Percentiles rank a stretch among this genome's conserved stretches.
These are phyloP conservation scores for Pythium scleroteichum DNA, from an alignment of 352 stramenopile genomes.

Conservation along the genomic window DNA sequence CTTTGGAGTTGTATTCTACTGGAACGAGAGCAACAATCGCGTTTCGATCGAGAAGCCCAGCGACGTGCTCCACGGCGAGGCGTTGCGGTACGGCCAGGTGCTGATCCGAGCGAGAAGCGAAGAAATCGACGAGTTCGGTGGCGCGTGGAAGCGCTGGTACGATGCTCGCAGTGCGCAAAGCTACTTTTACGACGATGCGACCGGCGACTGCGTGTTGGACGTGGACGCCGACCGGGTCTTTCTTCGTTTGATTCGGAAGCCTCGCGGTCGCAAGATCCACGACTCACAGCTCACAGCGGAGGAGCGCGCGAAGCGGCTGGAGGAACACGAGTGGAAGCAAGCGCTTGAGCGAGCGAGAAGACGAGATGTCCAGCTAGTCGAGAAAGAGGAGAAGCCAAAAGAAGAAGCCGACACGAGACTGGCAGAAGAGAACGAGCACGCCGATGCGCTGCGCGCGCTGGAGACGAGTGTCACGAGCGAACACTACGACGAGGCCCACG, in stretches of 20 bases:
- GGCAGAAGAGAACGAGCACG: slow-evolving; percentile 29
- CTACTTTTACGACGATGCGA: slow-evolving; percentile 69
- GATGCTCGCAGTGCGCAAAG: slow-evolving; percentile 50
- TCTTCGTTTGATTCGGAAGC: slow-evolving; percentile 31
- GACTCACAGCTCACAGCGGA: slow-evolving; percentile 27
- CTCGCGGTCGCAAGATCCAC: slow-evolving; percentile 15
- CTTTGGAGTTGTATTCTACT: slow-evolving; percentile 62
- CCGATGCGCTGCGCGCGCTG: slow-evolving; percentile 42
- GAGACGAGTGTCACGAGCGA: slow-evolving; percentile 60
- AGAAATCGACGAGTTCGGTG: slow-evolving; percentile 47
- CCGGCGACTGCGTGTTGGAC: slow-evolving; percentile 67
- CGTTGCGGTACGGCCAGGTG: slow-evolving; percentile 53
- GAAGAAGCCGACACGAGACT: slow-evolving; percentile 19
- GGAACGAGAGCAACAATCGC: slow-evolving; percentile 31
- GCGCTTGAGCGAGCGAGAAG: slow-evolving; percentile 48
- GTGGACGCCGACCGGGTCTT: slow-evolving; percentile 43
- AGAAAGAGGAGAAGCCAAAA: slow-evolving; percentile 27
- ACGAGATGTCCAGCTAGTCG: slow-evolving; percentile 34
- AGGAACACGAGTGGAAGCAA: slow-evolving; percentile 70
- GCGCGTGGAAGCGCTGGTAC: slow-evolving; percentile 63
- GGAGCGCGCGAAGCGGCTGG: slow-evolving; percentile 31
- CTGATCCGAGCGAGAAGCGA: slow-evolving; percentile 58
- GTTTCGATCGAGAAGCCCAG: slow-evolving; percentile 57
- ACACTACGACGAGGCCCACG: slow-evolving; percentile 42
- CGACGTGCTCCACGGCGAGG: slow-evolving; percentile 50